These are phyloP conservation scores for Puccinellia tenuiflora DNA, from an alignment of 176 grass and related monocot genomes.

Conservation along the genomic window DNA sequence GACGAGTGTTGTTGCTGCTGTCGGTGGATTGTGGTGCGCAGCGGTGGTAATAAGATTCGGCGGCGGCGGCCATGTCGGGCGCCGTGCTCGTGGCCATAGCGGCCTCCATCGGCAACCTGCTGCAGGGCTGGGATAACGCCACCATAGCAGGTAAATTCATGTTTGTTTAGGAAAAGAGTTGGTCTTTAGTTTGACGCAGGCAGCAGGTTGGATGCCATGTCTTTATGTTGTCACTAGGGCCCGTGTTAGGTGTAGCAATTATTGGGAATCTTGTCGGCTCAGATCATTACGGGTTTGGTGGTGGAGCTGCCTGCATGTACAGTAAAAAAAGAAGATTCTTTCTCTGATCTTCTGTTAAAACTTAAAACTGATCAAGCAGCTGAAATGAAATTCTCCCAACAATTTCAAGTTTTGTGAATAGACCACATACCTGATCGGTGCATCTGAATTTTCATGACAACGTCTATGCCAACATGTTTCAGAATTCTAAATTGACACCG, in stretches of 20 bases:
- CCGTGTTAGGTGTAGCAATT: conserved; percentile 38
- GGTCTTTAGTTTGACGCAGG: conserved; percentile 21
- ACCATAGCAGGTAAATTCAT: conserved; percentile 71
- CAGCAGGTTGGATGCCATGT: background rate
- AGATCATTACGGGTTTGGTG: conserved; percentile 31
- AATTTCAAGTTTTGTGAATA: background rate
- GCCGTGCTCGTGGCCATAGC: conserved; percentile 78
- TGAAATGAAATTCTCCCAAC: background rate
- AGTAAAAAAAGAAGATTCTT: background rate
- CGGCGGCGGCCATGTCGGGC: conserved; percentile 65
- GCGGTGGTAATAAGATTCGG: conserved; percentile 26
- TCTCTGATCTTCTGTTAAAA: conserved; percentile 16
- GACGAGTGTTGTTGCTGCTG: background rate
- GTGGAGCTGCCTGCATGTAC: conserved; percentile 3
- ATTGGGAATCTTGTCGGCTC: conserved; percentile 40
- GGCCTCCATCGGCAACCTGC: conserved; percentile 75
- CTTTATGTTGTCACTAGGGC: conserved; percentile 21
- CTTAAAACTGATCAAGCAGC: background rate
- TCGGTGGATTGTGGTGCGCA: conserved; percentile 24
- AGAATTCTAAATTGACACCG: background rate
- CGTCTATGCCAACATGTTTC: background rate
- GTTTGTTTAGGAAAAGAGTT: background rate
- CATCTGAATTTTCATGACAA: background rate
- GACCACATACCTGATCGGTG: background rate
- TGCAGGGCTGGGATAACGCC: conserved; percentile 91